These are phyloP conservation scores for Eucalyptus regnans DNA, from an alignment of 345 rosid species.

Conservation along the genomic window DNA sequence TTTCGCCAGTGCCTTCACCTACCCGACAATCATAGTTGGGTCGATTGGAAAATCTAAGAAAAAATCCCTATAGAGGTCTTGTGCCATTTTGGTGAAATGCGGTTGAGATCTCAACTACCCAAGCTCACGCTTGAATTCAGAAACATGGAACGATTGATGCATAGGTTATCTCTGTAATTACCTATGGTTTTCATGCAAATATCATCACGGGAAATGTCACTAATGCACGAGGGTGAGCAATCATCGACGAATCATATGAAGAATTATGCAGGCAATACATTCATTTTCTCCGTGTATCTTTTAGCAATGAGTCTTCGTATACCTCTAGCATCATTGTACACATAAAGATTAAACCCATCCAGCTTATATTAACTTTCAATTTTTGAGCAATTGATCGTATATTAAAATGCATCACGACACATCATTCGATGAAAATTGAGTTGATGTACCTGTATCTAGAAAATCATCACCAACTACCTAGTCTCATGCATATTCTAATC, in stretches of 20 bases:
- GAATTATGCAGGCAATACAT: not conserved
- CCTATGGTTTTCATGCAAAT: not conserved
- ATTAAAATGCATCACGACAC: not conserved
- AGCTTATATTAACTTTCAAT: not conserved
- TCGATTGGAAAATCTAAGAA: not conserved
- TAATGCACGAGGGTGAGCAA: not conserved
- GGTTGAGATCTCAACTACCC: not conserved
- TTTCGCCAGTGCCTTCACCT: not conserved
- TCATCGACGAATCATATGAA: not conserved
- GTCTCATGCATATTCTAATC: not conserved
- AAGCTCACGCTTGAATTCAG: not conserved
- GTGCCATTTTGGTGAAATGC: not conserved
- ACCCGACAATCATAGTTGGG: not conserved
- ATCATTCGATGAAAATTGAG: not conserved
- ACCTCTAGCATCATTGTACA: not conserved
- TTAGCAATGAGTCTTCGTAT: not conserved
- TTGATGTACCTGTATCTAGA: not conserved
- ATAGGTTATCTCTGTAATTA: not conserved
- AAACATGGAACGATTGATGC: not conserved
- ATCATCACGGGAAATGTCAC: not conserved
- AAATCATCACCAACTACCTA: not conserved
- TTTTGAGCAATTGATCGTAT: not conserved
- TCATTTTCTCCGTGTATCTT: not conserved
- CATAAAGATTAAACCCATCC: not conserved
- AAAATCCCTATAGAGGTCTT: not conserved